Evolutionary conservation across 176 grass and related monocot species (phyloP).

Genomic region (Ampelocalamus luodianensis): DNA sequence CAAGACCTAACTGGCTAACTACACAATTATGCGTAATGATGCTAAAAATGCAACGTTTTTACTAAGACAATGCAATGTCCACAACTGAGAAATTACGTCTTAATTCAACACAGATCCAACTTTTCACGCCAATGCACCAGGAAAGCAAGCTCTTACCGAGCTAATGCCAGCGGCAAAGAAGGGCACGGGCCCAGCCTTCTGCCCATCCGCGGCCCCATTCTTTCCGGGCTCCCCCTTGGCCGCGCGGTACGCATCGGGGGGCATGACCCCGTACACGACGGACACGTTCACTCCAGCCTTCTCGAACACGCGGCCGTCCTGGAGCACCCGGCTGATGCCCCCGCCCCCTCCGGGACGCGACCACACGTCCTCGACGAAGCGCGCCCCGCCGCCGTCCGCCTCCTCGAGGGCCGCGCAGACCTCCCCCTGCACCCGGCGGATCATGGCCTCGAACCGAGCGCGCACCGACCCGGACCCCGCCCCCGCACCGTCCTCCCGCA

Average conservation of each 20-base stretch:
- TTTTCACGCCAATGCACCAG: not conserved
- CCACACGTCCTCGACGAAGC: conserved; percentile 95
- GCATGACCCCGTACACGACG: conserved; percentile 92
- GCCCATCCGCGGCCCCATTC: conserved; percentile 43
- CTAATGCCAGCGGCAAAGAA: conserved; percentile 97
- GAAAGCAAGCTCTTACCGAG: conserved; percentile 58
- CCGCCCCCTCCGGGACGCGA: conserved; percentile 84
- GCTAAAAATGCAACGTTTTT: not conserved
- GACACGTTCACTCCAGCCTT: conserved; percentile 97
- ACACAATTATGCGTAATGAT: too few relatives aligned
- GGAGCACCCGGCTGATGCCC: conserved; percentile 92
- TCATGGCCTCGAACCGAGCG: conserved; percentile 95
- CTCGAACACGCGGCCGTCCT: conserved; percentile 90
- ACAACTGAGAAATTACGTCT: not conserved
- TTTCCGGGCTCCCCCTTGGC: conserved; percentile 70
- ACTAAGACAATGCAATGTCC: not conserved
- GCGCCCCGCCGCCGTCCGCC: conserved; percentile 68
- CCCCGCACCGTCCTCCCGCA: conserved; percentile 59
- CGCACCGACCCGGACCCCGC: conserved; percentile 72
- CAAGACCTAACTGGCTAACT: too few relatives aligned
- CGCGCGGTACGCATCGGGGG: conserved; percentile 90
- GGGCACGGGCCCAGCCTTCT: conserved; percentile 74
- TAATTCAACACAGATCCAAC: conserved; percentile 8
- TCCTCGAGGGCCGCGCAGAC: conserved; percentile 85
- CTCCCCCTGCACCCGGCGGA: conserved; percentile 80